A percentile compares a stretch with the other conserved stretches of the same genome.
Conservation (phyloP, 2,329 filamentous ascomycete genomes). For the Talaromyces albobiverticillius region DNA sequence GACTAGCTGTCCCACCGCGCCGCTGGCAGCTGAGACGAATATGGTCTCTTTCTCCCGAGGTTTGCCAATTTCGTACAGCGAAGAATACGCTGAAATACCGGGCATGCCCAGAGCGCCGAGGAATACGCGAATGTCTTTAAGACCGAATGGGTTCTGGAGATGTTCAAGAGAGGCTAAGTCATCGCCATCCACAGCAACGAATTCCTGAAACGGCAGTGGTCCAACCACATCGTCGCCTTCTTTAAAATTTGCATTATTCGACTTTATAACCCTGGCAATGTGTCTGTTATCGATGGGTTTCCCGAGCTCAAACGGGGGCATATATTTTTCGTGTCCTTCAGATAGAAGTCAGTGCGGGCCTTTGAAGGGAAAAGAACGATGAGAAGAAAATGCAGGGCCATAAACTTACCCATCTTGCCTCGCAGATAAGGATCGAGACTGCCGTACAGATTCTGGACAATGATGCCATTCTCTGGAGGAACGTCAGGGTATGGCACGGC, state of each 20-base stretch:
- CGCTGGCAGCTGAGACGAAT: conserved; percentile 75
- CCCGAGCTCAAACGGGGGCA: conserved; percentile 59
- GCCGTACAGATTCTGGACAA: conserved; percentile 67
- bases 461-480: conserved; percentile 64
- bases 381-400: background rate
- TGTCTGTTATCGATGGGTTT: conserved; percentile 63
- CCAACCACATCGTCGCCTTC: conserved; percentile 65
- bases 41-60: conserved; percentile 78
- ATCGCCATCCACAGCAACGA: conserved; percentile 56
- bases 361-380: background rate
- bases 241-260: conserved; percentile 60
- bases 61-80: conserved; percentile 71
- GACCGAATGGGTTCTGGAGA: conserved; percentile 63
- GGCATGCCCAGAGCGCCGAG: conserved; percentile 76
- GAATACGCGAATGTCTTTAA: conserved; percentile 56
- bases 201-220: conserved; percentile 64
- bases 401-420: conserved; percentile 62
- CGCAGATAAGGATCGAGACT: conserved; percentile 86
- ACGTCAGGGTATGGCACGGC: conserved; percentile 25
- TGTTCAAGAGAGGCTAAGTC: conserved; percentile 43
- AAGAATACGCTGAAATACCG: conserved; percentile 71
- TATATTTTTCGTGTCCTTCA: conserved; percentile 60
- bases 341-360: background rate
- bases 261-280: conserved; percentile 69
- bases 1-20: conserved; percentile 78